phyloP scores from a whole-genome alignment of 352 stramenopile genomes.

The Aphanomyces astaci region DNA sequence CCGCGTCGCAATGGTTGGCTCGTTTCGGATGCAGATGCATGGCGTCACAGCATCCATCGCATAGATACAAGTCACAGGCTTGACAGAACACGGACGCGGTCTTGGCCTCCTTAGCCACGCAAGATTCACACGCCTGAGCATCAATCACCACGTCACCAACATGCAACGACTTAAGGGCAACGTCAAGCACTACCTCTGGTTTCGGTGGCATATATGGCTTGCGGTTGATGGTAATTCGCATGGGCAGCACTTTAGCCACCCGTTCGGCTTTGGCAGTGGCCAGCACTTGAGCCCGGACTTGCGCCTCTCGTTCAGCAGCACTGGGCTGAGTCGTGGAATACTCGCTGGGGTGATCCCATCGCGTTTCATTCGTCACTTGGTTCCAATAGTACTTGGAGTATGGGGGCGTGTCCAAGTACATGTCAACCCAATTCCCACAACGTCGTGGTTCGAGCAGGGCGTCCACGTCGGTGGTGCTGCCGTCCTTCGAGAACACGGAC shows the following conservation, averaged over 20 bases:
- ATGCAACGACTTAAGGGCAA: too few species aligned
- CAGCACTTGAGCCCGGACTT: not conserved
- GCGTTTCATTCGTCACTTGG: conserved; percentile 40
- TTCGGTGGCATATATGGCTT: not conserved
- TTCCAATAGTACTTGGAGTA: conserved; percentile 67
- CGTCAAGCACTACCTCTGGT: conserved; percentile 27
- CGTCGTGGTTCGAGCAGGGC: not conserved
- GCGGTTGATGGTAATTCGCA: conserved; percentile 27
- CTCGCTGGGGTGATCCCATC: conserved; percentile 50
- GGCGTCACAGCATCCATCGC: conserved; percentile 40
- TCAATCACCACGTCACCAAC: too few species aligned
- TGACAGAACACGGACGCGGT: conserved; percentile 34
- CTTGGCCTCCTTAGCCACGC: conserved; percentile 4
- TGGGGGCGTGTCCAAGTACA: conserved; percentile 44
- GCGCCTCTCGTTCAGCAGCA: not conserved
- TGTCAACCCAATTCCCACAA: conserved; percentile 48
- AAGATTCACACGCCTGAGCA: conserved; percentile 25
- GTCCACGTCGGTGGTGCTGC: conserved; percentile 19
- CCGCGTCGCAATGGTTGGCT: not conserved
- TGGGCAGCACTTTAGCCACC: conserved; percentile 34
- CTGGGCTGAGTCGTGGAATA: conserved; percentile 32
- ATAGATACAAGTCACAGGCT: conserved; percentile 39
- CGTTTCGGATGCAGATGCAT: conserved; percentile 25
- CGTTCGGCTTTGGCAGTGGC: conserved; percentile 27
- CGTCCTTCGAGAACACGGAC: conserved; percentile 32